Percentiles rank a stretch among this genome's conserved stretches.
phyloP scores from a whole-genome alignment of 2,329 filamentous ascomycete species.

The Sphaerostilbella broomeana region DNA sequence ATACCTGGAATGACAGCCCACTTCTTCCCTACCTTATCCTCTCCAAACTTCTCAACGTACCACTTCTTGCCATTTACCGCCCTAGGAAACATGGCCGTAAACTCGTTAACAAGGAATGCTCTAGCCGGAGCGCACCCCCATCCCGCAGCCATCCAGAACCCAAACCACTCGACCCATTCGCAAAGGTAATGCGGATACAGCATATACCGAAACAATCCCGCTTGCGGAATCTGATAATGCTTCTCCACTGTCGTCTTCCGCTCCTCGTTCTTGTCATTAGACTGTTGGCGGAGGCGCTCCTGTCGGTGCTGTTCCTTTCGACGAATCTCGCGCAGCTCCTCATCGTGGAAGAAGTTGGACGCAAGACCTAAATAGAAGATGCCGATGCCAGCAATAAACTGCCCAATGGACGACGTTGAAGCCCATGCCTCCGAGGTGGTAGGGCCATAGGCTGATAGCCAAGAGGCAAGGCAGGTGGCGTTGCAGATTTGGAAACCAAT shows the following conservation, averaged over 20 bases:
- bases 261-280: constrained; percentile 19
- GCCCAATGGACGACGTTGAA: constrained; percentile 31
- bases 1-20: constrained; percentile 63
- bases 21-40: constrained; percentile 66
- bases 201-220: constrained; percentile 74
- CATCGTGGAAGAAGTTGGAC: constrained; percentile 84
- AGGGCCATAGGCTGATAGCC: constrained; percentile 75
- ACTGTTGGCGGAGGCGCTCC: constrained; percentile 30
- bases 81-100: constrained; percentile 83
- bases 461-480: constrained; percentile 68
- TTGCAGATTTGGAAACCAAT: constrained; percentile 74
- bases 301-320: constrained; percentile 58
- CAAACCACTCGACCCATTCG: constrained; percentile 94
- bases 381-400: constrained; percentile 58
- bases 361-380: constrained; percentile 72
- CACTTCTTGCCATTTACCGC: constrained; percentile 74
- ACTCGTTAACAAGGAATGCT: constrained; percentile 77
- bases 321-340: constrained; percentile 80
- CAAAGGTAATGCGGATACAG: constrained; percentile 92
- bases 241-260: constrained; percentile 51
- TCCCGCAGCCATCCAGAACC: constrained; percentile 73
- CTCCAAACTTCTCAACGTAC: constrained; percentile 85
- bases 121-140: constrained; percentile 66
- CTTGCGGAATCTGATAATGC: constrained; percentile 79
- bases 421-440: constrained; percentile 49